A percentile compares a stretch with the other conserved stretches of the same genome.
Conservation (phyloP, 2,329 filamentous ascomycete species). For the Verticillium nonalfalfae region DNA sequence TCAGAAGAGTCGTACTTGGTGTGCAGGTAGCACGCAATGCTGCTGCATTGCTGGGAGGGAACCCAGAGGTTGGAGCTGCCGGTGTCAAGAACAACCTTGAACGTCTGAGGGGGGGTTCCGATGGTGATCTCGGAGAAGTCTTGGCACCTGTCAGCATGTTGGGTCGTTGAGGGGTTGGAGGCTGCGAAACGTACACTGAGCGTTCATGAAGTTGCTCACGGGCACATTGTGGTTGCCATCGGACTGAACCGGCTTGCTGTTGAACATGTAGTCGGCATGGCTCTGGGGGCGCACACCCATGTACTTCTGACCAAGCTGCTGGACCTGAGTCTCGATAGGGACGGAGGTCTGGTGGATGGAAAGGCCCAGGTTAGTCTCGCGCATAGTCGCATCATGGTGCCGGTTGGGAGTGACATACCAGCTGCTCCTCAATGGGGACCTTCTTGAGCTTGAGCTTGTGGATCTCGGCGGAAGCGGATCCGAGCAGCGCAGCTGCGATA, state of each 20-base stretch:
- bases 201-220: conserved; percentile 96
- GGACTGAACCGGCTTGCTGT: conserved; percentile 59
- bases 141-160: conserved; percentile 24
- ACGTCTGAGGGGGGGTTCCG: conserved; percentile 84
- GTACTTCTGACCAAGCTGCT: conserved; percentile 90
- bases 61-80: conserved; percentile 99
- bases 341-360: conserved; percentile 55
- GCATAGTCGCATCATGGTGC: not conserved
- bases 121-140: conserved; percentile 97
- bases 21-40: conserved; percentile 98
- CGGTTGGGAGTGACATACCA: conserved; percentile 55
- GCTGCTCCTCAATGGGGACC: conserved; percentile 84
- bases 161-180: not conserved
- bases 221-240: conserved; percentile 73
- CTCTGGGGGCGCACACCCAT: conserved; percentile 70
- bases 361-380: conserved; percentile 8
- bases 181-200: conserved; percentile 71
- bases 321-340: conserved; percentile 75
- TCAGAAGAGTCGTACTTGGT: conserved; percentile 88
- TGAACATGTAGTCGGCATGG: conserved; percentile 74
- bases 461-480: conserved; percentile 75
- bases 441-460: conserved; percentile 99
- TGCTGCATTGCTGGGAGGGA: conserved; percentile 80
- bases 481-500: conserved; percentile 73
- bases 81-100: conserved; percentile 98